Base-by-base conservation (phyloP, 2,329 filamentous ascomycete species). In the Xylaria sp. region DNA sequence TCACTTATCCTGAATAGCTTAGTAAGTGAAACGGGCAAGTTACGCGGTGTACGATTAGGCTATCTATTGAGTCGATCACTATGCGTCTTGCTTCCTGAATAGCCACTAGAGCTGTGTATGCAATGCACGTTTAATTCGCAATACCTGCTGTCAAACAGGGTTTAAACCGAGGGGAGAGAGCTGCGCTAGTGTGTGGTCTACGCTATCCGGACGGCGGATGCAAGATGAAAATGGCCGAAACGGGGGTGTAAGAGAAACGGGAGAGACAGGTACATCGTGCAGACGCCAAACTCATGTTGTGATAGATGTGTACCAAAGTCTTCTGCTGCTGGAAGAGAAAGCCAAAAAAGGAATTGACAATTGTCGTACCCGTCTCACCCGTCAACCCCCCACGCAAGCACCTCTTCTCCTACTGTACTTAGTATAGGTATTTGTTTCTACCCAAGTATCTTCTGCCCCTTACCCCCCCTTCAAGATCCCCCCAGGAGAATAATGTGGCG, bases 71-170 rank as follows among this genome's bases (percentile, higher is more conserved):
- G 66, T 61, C 63, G 61, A 70, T 66, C 63, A 54, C 59, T 54
- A 51, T 60, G 38, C 13, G 13, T 40, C 38, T 40, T 13, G 38
- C 38, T 40, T 40, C 38, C 38, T 17, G 28, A 49, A 49, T 44
- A 46, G 42, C 57, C 49, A 53, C 48, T 53, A 62, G 48, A 42
- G 48, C 59, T 67, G 26, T 59, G 53, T 49, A 68, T 69, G 66
- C 69, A 66, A 71, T 71, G 69, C 69, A 69, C 60, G 69, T 71
- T 69, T 68, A 71, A 66, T 65, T 66, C 60, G 56, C 63, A 31
- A 69, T 57, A 56, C 20, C 15, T 59, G 20, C 42, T 31, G 17
- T n/a, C 36, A 31, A 36, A 40, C 49, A 42, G 48, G 42, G 57
- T 44, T 26, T n/a, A 26, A 38, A 20, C 36, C 63, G 49, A 54